Base-by-base conservation (phyloP, 2,329 filamentous ascomycete species). In the Drechmeria coniospora region DNA sequence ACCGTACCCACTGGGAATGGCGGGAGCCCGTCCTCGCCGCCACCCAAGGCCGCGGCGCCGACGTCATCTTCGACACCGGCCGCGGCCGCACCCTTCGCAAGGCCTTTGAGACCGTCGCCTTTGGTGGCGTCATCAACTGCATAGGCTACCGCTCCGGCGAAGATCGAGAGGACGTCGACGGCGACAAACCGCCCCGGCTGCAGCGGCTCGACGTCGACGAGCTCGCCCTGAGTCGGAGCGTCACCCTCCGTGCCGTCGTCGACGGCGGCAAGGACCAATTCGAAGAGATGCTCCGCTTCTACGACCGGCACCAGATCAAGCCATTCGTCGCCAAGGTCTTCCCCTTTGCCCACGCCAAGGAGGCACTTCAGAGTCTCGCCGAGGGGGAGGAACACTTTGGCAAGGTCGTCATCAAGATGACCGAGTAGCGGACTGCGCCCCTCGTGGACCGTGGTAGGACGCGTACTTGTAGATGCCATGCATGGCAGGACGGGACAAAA, bases 181-280 rank as follows among this genome's bases (percentile, higher is more conserved):
- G 29, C 6, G 27, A 21, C 11, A 25, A 32, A 25, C 22, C 34
- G 23, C 26, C 31, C 3, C 17, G 26, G 24, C 32, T 37, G 34
- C 65, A 71, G 44, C 46, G 66, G 24, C 53, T 65, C 6, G 74
- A 75, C 36, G 63, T 73, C 10, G 78, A 77, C 38, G 49, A 78
- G 16, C 50, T 65, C 30, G 60, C 59, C n/a, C 35, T 61, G 35
- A 36, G 53, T 30, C 44, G 55, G 32, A 63, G 62, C 34, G 56
- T 59, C 10, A 63, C 60, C 18, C 44, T 64, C 27, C 59, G 59
- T 40, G 59, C 74, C 0, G 63, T 78, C 6, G 40, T 77, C 16
- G 76, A 77, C 44, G 74, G 74, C 0, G 70, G 74, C 8, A 43
- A 48, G 30, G 56, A 61, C 26, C 46, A 57, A 23, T 60, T 70